Evolutionary conservation across 805 yeast genomes (phyloP).

Genomic region (Candida ulmi): DNA sequence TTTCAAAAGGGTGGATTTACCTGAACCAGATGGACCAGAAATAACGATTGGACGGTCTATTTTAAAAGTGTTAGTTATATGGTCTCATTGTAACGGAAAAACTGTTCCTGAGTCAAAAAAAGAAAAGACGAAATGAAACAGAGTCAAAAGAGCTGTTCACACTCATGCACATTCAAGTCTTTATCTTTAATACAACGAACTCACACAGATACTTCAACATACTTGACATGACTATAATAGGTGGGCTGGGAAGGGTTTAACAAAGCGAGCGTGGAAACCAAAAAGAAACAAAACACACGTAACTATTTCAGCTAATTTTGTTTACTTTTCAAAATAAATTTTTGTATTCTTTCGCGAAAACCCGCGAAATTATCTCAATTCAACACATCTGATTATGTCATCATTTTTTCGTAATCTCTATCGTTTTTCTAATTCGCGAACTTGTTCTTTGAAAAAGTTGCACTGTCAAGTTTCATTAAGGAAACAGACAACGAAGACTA

Average conservation of each 20-base stretch:
- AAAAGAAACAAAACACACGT: neutral
- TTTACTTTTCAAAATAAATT: neutral
- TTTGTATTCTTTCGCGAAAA: too few species aligned
- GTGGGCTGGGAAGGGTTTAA: too few species aligned
- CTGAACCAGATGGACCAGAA: slow-evolving; percentile 96
- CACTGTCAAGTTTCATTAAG: too few species aligned
- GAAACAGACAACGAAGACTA: neutral
- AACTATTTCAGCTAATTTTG: neutral
- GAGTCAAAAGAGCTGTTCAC: too few species aligned
- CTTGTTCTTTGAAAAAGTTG: too few species aligned
- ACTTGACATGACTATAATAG: slow-evolving; percentile 18
- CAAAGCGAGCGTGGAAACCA: too few species aligned
- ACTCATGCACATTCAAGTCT: too few species aligned
- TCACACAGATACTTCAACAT: slow-evolving; percentile 15
- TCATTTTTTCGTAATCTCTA: too few species aligned
- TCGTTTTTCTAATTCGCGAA: too few species aligned
- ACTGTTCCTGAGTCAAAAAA: neutral
- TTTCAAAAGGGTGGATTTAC: slow-evolving; percentile 91
- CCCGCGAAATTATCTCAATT: too few species aligned
- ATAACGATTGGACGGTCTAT: slow-evolving; percentile 82
- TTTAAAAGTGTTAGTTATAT: slow-evolving; percentile 5
- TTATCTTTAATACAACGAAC: too few species aligned
- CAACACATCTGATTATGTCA: too few species aligned
- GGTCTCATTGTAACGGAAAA: neutral
- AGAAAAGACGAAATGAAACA: neutral